Evolutionary conservation across 2,329 filamentous ascomycete species (phyloP).

Genomic region (Epichloe hybrida): DNA sequence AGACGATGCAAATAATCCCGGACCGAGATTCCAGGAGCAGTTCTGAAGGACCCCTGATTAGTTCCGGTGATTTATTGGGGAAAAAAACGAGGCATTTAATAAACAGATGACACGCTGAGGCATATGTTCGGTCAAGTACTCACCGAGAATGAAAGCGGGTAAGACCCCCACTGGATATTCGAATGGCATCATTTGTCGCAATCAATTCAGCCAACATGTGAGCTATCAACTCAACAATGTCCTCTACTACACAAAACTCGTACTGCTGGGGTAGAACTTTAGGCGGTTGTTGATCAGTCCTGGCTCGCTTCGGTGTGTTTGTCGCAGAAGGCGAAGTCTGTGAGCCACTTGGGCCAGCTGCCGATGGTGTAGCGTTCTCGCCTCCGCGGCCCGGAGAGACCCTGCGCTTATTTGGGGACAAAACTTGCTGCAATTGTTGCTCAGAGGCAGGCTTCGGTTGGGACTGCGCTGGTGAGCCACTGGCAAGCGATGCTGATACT

Average conservation of each 20-base stretch:
- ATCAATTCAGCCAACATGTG: constrained; percentile 96
- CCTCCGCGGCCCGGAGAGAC: constrained; percentile 11
- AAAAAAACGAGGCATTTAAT: background rate
- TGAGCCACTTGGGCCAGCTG: background rate
- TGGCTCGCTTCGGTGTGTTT: constrained; percentile 35
- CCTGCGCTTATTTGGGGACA: constrained; percentile 22
- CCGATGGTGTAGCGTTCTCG: background rate
- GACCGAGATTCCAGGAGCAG: constrained; percentile 81
- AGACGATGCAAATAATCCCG: constrained; percentile 85
- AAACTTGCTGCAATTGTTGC: background rate
- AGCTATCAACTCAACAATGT: constrained; percentile 80
- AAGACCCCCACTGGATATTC: constrained; percentile 57
- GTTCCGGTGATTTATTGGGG: background rate
- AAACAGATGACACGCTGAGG: background rate
- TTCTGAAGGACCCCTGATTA: constrained; percentile 14
- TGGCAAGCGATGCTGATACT: background rate
- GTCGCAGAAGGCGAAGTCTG: constrained; percentile 1
- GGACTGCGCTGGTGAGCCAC: background rate
- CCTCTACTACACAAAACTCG: constrained; percentile 67
- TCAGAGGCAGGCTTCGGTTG: background rate
- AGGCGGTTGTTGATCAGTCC: constrained; percentile 33
- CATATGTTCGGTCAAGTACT: constrained; percentile 6
- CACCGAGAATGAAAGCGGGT: constrained; percentile 93
- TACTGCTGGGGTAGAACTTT: constrained; percentile 60
- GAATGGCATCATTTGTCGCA: constrained; percentile 82